Percentiles rank a stretch among this genome's conserved stretches.
Conservation (phyloP, 495 filamentous ascomycete species). For the Niebla homalea region DNA sequence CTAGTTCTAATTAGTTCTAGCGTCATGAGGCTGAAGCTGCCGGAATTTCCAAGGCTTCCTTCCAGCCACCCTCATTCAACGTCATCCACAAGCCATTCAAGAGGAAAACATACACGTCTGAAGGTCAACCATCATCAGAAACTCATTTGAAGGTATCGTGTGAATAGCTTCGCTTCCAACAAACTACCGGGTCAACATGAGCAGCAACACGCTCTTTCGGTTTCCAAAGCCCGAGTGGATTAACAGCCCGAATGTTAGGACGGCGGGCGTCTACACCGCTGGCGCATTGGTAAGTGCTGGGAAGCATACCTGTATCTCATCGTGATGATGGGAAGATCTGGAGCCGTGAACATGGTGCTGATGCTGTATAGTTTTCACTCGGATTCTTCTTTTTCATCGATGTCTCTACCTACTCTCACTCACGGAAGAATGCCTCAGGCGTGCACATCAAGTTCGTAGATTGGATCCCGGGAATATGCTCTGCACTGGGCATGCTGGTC, state of each 20-base stretch:
- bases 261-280: slow-evolving; percentile 70
- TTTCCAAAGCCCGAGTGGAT: slow-evolving; percentile 78
- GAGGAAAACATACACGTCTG: too few relatives aligned
- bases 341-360: neutral
- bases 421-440: slow-evolving; percentile 57
- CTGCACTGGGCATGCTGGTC: slow-evolving; percentile 86
- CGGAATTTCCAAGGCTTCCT: too few relatives aligned
- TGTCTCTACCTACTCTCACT: slow-evolving; percentile 74
- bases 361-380: slow-evolving; percentile 64
- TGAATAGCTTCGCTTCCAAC: neutral
- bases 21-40: neutral
- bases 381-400: slow-evolving; percentile 96
- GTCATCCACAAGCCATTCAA: too few relatives aligned
- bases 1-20: neutral
- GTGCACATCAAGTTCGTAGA: slow-evolving; percentile 93
- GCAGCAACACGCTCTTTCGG: slow-evolving; percentile 60
- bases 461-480: slow-evolving; percentile 97
- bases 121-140: neutral
- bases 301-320: neutral
- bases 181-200: slow-evolving; percentile 23
- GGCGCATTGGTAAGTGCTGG: slow-evolving; percentile 62
- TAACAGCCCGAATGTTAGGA: slow-evolving; percentile 71
- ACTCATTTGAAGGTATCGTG: neutral
- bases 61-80: too few relatives aligned
- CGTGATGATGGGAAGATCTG: neutral